These are phyloP conservation scores for Grifola frondosa DNA, from an alignment of 1,284 basidiomycete genomes.

Conservation along the genomic window DNA sequence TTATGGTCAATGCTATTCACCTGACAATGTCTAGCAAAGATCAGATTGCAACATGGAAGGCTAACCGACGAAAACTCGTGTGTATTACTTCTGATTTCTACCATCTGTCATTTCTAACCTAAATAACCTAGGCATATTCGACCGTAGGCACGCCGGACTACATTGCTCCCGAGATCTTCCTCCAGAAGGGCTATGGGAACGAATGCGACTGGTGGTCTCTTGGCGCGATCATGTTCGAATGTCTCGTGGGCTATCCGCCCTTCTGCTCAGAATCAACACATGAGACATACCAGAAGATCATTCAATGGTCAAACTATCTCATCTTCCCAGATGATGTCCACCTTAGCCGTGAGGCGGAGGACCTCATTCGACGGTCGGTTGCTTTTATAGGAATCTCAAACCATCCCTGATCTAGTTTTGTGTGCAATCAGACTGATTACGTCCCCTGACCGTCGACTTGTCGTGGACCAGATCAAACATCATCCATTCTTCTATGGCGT, in stretches of 20 bases:
- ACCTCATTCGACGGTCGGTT: slow-evolving; percentile 79
- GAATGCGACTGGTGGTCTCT: slow-evolving; percentile 99
- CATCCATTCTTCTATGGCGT: slow-evolving; percentile 98
- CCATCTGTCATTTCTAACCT: slow-evolving; percentile 2
- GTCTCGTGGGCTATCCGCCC: slow-evolving; percentile 94
- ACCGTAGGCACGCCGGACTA: slow-evolving; percentile 99
- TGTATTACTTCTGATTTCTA: slow-evolving; percentile 25
- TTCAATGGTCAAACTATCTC: slow-evolving; percentile 91
- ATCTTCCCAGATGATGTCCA: slow-evolving; percentile 97
- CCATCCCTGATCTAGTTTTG: slow-evolving; percentile 2
- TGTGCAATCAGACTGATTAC: slow-evolving; percentile 68
- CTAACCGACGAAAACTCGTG: slow-evolving; percentile 93
- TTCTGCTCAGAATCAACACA: slow-evolving; percentile 98
- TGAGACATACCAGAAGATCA: slow-evolving; percentile 98
- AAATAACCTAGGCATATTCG: slow-evolving; percentile 78
- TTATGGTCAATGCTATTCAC: slow-evolving; percentile 95
- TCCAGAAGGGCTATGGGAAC: slow-evolving; percentile 96
- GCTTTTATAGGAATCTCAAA: slow-evolving; percentile 1
- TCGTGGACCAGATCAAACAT: slow-evolving; percentile 86
- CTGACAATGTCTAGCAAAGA: slow-evolving; percentile 91
- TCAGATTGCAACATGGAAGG: slow-evolving; percentile 98
- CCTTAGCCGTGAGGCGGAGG: slow-evolving; percentile 89
- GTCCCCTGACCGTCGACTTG: slow-evolving; percentile 78
- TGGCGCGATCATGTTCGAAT: slow-evolving; percentile 98
- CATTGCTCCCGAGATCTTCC: slow-evolving; percentile 98